A percentile compares a stretch with the other conserved stretches of the same genome.
phyloP scores from a whole-genome alignment of 1,139 yeast genomes.

The Candida pseudoviswanathii region DNA sequence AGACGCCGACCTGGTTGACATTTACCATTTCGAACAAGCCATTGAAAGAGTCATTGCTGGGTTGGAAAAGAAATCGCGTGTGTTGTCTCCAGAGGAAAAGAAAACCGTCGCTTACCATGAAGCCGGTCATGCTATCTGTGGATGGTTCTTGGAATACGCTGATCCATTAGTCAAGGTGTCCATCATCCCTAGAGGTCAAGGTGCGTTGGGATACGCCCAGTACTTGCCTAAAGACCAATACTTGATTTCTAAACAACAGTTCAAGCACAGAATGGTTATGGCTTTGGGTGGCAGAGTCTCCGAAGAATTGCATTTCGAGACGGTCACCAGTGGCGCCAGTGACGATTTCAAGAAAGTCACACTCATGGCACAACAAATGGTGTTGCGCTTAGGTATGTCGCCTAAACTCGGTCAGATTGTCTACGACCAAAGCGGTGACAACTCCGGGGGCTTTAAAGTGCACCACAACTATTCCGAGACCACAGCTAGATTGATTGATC shows the following conservation, averaged over 20 bases:
- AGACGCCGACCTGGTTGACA: conserved; percentile 55
- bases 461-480: conserved; percentile 72
- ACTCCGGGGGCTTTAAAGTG: conserved; percentile 50
- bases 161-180: conserved; percentile 80
- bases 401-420: conserved; percentile 64
- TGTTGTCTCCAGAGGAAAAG: conserved; percentile 71
- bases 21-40: conserved; percentile 73
- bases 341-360: conserved; percentile 83
- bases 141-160: conserved; percentile 72
- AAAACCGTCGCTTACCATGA: conserved; percentile 79
- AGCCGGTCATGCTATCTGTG: conserved; percentile 83
- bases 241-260: conserved; percentile 64
- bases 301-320: conserved; percentile 72
- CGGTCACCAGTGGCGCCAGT: conserved; percentile 82
- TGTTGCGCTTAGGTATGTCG: conserved; percentile 76
- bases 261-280: conserved; percentile 77
- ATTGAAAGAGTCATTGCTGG: conserved; percentile 85
- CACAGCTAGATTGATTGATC: conserved; percentile 66
- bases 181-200: conserved; percentile 84
- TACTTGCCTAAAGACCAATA: conserved; percentile 79
- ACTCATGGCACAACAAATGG: conserved; percentile 77
- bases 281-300: conserved; percentile 79
- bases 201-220: conserved; percentile 83
- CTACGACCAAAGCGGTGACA: conserved; percentile 46
- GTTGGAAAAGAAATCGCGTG: conserved; percentile 69